phyloP scores from a whole-genome alignment of 495 filamentous ascomycete species.

The Aspergillus avenaceus region DNA sequence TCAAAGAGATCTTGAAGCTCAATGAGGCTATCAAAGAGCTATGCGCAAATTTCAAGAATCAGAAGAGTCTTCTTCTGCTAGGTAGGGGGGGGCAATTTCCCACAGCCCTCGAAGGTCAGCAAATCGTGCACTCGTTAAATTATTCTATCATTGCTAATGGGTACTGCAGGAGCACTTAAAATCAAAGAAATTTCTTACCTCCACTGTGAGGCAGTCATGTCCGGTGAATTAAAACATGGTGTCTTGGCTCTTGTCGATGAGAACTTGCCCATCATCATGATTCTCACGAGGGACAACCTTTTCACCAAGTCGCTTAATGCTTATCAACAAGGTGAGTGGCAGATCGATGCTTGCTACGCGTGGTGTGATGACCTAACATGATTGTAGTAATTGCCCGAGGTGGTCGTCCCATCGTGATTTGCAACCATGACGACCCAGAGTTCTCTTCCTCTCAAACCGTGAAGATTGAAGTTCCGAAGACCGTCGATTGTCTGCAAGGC shows the following conservation, averaged over 20 bases:
- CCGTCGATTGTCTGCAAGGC: conserved; percentile 91
- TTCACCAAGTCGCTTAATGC: conserved; percentile 97
- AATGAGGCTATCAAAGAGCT: conserved; percentile 92
- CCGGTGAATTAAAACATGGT: conserved; percentile 97
- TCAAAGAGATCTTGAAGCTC: conserved; percentile 82
- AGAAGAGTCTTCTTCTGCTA: conserved; percentile 90
- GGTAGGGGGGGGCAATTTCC: conserved; percentile 95
- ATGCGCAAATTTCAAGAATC: conserved; percentile 89
- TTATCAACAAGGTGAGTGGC: conserved; percentile 83
- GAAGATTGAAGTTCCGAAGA: conserved; percentile 96
- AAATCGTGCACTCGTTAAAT: neutral
- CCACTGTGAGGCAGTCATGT: conserved; percentile 99
- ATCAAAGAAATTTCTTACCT: conserved; percentile 99
- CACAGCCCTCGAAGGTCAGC: conserved; percentile 85
- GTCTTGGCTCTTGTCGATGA: conserved; percentile 96
- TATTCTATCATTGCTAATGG: conserved; percentile 9
- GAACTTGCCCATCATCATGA: conserved; percentile 99
- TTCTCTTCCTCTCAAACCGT: conserved; percentile 83
- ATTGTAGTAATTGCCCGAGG: conserved; percentile 78
- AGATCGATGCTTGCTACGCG: neutral
- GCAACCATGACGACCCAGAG: conserved; percentile 85
- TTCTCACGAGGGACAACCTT: conserved; percentile 89
- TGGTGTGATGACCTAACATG: conserved; percentile 8
- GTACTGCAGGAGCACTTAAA: conserved; percentile 69
- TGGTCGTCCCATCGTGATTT: conserved; percentile 96